Evolutionary conservation across 768 basidiomycete species (phyloP).

Genomic region (Phlebiopsis gigantea): DNA sequence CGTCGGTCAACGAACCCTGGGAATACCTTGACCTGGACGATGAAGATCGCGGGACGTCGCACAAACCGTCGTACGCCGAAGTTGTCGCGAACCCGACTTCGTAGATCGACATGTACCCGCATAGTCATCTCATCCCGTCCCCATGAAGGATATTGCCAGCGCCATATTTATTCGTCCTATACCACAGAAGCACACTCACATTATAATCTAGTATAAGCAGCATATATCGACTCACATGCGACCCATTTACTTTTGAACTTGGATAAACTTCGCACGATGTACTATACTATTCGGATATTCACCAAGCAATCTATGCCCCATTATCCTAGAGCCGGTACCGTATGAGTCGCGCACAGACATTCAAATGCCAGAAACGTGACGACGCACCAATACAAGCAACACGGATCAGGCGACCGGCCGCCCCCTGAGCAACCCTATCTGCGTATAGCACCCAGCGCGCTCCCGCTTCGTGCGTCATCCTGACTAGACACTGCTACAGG

Average conservation of each 20-base stretch:
- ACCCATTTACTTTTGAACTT: no score
- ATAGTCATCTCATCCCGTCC: not conserved
- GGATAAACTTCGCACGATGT: no score
- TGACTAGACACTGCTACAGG: not conserved
- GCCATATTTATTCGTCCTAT: not conserved
- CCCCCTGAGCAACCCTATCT: no score
- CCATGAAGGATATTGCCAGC: not conserved
- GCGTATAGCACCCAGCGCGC: not conserved
- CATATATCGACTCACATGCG: not conserved
- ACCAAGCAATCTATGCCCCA: not conserved
- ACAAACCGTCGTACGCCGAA: conserved; percentile 33
- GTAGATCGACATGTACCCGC: not conserved
- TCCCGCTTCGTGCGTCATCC: not conserved
- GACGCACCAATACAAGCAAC: not conserved
- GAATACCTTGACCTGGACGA: conserved; percentile 44
- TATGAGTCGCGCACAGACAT: no score
- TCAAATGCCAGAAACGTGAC: no score
- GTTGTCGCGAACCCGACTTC: conserved; percentile 8
- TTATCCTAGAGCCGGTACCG: not conserved
- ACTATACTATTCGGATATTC: not conserved
- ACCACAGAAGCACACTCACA: no score
- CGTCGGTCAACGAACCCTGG: conserved; percentile 55
- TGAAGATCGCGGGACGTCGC: conserved; percentile 28
- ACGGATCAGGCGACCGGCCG: not conserved
- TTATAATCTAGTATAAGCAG: not conserved